Evolutionary conservation across 441 rosid genomes (phyloP), one percentile per base, ranked within the genome.

Genomic region (Populus hybrid): DNA sequence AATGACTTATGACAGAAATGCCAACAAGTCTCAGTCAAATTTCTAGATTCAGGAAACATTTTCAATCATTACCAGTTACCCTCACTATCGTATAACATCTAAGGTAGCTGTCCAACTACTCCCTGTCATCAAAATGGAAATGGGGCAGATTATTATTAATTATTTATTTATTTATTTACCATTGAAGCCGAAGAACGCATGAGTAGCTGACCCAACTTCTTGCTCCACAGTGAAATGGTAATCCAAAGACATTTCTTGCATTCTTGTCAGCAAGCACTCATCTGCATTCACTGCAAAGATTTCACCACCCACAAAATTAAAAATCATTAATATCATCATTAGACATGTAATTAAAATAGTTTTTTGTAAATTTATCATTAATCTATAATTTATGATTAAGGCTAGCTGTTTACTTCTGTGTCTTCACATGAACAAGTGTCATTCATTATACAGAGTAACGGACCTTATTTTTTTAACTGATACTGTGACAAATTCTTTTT

Each of bases 181-280:
- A 82, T 96, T 96, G 86, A 96, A 96, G 36, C 99, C 99, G 71
- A 96, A 96, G 86, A 96, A 96, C 11, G 99, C 98, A 85, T 94
- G 93, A 65, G 97, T 90, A 23, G 98, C 82, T 14, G 98, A 96
- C 36, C 99, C 99, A 28, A 96, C 98, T 93, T 96, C 99, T 84
- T 96, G 99, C 78, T 96, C 99, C 73, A 96, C 98, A 1, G 88
- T 91, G 78, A 96, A 96, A 86, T 96, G 99, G 83, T 94, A 96
- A 79, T 96, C 99, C 82, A 96, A 75, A 20, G 98, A 96, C 98
- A 96, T 96, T 83, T 96, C 98, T 83, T 96, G 99, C 99, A 96
- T 91, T 81, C 99, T 90, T 6, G 99, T 93, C 89, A 96, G 77
- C 76, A 96, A 80, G 81, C 99, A 96, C 83, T 96, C 99, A 35